Evolutionary conservation across 352 stramenopile genomes (phyloP), one percentile per base, ranked within the genome.

Genomic region (Phytophthora chlamydospora): DNA sequence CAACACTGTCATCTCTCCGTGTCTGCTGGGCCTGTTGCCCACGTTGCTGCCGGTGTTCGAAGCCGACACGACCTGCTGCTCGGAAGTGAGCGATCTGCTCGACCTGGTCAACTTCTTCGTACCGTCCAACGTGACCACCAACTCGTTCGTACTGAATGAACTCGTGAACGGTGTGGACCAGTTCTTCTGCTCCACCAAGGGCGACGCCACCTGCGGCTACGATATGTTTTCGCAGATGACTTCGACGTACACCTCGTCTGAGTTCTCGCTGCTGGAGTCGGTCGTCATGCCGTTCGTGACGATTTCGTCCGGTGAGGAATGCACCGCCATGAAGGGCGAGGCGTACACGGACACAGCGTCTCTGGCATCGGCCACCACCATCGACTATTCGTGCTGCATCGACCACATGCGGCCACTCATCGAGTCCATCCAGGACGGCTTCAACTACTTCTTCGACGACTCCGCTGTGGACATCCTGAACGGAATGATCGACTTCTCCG

Each of bases 281-380:
- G 70, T 85, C 27, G 58, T 83, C 13, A 48, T 85, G 36, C 76
- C 73, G 13, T 83, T 85, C 24, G 61, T 85, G 29, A 80, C 73
- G 1, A 74, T 75, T n/a, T 48, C 58, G 6, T 39, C 24, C 2
- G 71, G 66, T 39, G 14, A 76, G 31, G 73, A 79, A 45, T 85
- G 76, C 39, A 50, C 65, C 11, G 76, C 71, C 10, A 68, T 79
- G 48, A 53, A 78, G 40, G 73, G 76, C 0, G 54, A 68, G 6
- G 11, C 61, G 10, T 85, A 76, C 54, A 79, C 62, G 17, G 75
- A 78, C 42, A 73, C 71, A 6, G 62, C 75, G n/a, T 79, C 71
- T 9, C 48, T 73, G 16, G 27, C 58, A 5, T 61, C 65, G 16
- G 55, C 71, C 12, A 68, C 49, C 9, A 79, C 64, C 10, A 81